Evolutionary conservation across 2,329 filamentous ascomycete species (phyloP).

Genomic region (Exophiala mesophila): DNA sequence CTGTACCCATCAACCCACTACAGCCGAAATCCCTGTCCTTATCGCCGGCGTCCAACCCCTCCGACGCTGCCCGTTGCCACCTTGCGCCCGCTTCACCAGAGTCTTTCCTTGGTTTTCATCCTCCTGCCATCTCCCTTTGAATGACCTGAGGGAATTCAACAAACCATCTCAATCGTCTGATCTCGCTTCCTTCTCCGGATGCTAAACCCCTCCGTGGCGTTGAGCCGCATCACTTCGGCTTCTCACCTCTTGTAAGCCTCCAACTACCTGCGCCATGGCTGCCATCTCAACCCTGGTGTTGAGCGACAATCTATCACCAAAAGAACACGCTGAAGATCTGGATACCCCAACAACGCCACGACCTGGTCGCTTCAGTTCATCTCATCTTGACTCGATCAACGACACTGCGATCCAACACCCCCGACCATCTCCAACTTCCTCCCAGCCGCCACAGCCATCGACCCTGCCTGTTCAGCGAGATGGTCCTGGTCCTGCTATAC

Average conservation of each 20-base stretch:
- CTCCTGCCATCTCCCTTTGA: neutral
- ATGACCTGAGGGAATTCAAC: too few species aligned
- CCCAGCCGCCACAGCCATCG: slow-evolving; percentile 6
- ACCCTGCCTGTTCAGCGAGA: slow-evolving; percentile 4
- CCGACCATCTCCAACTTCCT: slow-evolving; percentile 1
- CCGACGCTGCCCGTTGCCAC: slow-evolving; percentile 13
- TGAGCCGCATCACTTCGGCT: slow-evolving; percentile 13
- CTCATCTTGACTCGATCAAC: slow-evolving; percentile 5
- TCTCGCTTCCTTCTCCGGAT: slow-evolving; percentile 13
- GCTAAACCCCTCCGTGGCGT: slow-evolving; percentile 15
- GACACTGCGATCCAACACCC: slow-evolving; percentile 2
- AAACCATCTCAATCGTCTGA: too few species aligned
- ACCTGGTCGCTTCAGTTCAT: slow-evolving; percentile 11
- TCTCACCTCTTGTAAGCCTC: slow-evolving; percentile 12
- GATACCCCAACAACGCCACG: slow-evolving; percentile 25
- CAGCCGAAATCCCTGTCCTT: slow-evolving; percentile 16
- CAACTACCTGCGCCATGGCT: slow-evolving; percentile 13
- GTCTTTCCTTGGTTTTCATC: too few species aligned
- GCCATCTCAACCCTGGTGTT: slow-evolving; percentile 23
- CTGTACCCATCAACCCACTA: slow-evolving; percentile 16
- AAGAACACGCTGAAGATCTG: slow-evolving; percentile 17
- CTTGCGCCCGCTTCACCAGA: neutral
- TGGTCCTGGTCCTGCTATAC: neutral
- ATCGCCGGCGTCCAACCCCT: slow-evolving; percentile 16
- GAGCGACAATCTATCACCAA: slow-evolving; percentile 16